Evolutionary conservation across 31 red algal genomes (phyloP).

Genomic region (Asparagopsis taxiformis): DNA sequence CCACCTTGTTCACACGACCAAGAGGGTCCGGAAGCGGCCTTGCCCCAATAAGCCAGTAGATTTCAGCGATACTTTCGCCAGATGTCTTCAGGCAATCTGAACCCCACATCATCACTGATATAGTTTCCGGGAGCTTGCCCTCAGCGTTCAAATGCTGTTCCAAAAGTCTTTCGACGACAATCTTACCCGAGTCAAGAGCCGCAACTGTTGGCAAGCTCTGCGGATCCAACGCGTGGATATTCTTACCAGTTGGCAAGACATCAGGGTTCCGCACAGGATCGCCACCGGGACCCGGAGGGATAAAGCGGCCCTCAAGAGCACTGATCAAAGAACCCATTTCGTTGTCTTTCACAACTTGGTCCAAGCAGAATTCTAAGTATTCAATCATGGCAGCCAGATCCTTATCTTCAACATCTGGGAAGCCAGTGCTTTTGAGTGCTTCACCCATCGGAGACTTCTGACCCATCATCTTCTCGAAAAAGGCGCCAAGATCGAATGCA

Average conservation of each 20-base stretch:
- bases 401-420: constrained; percentile 74
- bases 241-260: constrained; percentile 99
- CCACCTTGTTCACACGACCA: constrained; percentile 93
- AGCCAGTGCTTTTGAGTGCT: constrained; percentile 82
- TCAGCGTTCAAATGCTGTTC: constrained; percentile 76
- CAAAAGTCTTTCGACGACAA: constrained; percentile 93
- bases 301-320: constrained; percentile 88
- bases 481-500: constrained; percentile 74
- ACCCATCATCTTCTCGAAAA: constrained; percentile 68
- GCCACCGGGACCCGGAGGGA: constrained; percentile 96
- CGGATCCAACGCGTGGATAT: constrained; percentile 99
- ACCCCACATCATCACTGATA: constrained; percentile 97
- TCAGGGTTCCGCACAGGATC: constrained; percentile 98
- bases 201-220: constrained; percentile 97
- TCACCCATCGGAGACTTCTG: constrained; percentile 79
- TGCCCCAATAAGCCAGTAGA: constrained; percentile 96
- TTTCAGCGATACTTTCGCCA: constrained; percentile 95
- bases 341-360: constrained; percentile 92
- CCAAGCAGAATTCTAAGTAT: constrained; percentile 93
- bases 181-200: constrained; percentile 77
- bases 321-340: constrained; percentile 88
- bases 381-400: constrained; percentile 80
- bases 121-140: constrained; percentile 76
- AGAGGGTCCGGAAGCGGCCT: constrained; percentile 86
- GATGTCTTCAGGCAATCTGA: constrained; percentile 99